Evolutionary conservation across 306 rosid genomes (phyloP).

Genomic region (Medicago truncatula): DNA sequence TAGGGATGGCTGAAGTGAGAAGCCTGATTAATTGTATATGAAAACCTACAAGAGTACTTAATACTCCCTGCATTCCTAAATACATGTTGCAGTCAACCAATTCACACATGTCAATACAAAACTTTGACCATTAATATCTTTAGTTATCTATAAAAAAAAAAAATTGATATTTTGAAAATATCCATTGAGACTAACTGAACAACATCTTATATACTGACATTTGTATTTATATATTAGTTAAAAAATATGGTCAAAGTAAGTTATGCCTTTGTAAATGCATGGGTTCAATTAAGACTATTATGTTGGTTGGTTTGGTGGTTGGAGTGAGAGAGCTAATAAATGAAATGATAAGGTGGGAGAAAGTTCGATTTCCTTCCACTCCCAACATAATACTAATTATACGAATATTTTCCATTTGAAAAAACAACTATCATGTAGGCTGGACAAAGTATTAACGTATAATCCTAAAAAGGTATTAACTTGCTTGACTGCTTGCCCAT

Average conservation of each 20-base stretch:
- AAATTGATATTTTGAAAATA: too few relatives aligned
- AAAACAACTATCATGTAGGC: neutral
- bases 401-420: neutral
- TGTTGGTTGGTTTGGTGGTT: neutral
- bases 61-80: neutral
- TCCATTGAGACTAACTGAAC: too few relatives aligned
- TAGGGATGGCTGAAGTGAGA: neutral
- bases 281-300: neutral
- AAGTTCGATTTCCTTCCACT: neutral
- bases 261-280: neutral
- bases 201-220: too few relatives aligned
- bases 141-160: too few relatives aligned
- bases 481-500: constrained; percentile 5
- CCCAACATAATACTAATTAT: neutral
- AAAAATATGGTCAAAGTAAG: too few relatives aligned
- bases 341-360: neutral
- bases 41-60: constrained; percentile 15
- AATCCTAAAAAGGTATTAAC: neutral
- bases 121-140: too few relatives aligned
- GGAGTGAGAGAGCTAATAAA: neutral
- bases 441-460: constrained; percentile 27
- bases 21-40: constrained; percentile 9
- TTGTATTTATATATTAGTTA: too few relatives aligned
- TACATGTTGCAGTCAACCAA: too few relatives aligned
- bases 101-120: too few relatives aligned